Percentiles rank a stretch among this genome's conserved stretches.
Conservation (phyloP, 1,284 basidiomycete genomes). For the Agaricales sp. region DNA sequence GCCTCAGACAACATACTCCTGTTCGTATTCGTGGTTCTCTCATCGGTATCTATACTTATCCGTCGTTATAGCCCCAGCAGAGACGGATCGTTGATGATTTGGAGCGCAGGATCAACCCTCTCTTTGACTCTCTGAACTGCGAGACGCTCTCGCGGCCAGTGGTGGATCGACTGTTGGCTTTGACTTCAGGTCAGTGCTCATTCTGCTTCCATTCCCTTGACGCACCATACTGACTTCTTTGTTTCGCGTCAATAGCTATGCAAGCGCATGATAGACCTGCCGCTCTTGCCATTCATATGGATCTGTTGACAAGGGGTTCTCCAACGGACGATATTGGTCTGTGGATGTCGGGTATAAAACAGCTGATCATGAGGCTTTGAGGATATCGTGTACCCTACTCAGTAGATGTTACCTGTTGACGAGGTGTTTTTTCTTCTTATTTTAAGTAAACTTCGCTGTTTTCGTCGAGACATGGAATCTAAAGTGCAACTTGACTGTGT, state of each 20-base stretch:
- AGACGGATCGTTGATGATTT: constrained; percentile 83
- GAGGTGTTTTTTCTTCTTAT: too few relatives aligned
- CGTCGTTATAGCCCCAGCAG: constrained; percentile 54
- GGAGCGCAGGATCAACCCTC: constrained; percentile 75
- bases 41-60: constrained; percentile 1
- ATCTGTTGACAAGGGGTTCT: constrained; percentile 65
- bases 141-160: constrained; percentile 72
- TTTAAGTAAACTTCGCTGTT: too few relatives aligned
- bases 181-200: too few relatives aligned
- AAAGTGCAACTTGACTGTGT: too few relatives aligned
- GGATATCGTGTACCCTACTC: too few relatives aligned
- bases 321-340: constrained; percentile 74
- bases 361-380: constrained; percentile 61
- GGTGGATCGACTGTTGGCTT: constrained; percentile 59
- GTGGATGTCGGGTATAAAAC: constrained; percentile 85
- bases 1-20: constrained; percentile 61
- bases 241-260: too few relatives aligned
- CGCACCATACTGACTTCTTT: too few relatives aligned
- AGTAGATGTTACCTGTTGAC: too few relatives aligned
- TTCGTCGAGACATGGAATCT: too few relatives aligned
- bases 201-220: too few relatives aligned
- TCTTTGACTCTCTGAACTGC: constrained; percentile 91
- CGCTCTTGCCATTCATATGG: too few relatives aligned
- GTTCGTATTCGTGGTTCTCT: constrained; percentile 32
- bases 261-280: too few relatives aligned